phyloP scores from a whole-genome alignment of 495 filamentous ascomycete species.

The Hypoxylon rickii region DNA sequence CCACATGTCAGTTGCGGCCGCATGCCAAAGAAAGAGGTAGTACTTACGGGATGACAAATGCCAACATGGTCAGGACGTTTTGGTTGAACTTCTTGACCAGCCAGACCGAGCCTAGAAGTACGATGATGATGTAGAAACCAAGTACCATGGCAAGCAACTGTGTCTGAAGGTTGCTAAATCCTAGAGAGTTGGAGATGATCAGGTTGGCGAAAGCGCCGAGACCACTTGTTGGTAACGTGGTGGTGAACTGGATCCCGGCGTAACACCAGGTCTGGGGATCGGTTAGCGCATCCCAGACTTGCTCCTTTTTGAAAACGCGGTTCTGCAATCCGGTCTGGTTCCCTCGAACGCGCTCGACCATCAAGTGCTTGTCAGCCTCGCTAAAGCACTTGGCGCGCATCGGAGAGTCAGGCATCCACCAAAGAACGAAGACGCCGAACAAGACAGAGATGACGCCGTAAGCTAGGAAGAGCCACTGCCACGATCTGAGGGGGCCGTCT shows the following conservation, averaged over 20 bases:
- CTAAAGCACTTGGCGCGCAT: conserved; percentile 64
- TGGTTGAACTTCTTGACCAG: conserved; percentile 66
- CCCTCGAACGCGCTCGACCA: conserved; percentile 60
- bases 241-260: conserved; percentile 64
- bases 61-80: conserved; percentile 66
- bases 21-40: conserved; percentile 24
- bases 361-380: conserved; percentile 59
- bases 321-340: conserved; percentile 73
- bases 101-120: conserved; percentile 65
- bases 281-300: conserved; percentile 50
- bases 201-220: conserved; percentile 70
- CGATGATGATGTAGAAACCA: conserved; percentile 70
- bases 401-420: conserved; percentile 66
- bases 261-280: conserved; percentile 57
- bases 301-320: conserved; percentile 54
- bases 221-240: conserved; percentile 69
- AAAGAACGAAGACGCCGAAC: conserved; percentile 62
- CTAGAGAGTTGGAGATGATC: conserved; percentile 57
- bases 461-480: conserved; percentile 59
- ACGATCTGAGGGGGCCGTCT: conserved; percentile 50
- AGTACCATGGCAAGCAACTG: conserved; percentile 70
- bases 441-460: conserved; percentile 58
- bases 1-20: not conserved
- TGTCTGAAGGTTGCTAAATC: conserved; percentile 56
- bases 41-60: conserved; percentile 66